Evolutionary conservation across 2,329 filamentous ascomycete genomes (phyloP).

Genomic region (Didymella pinodella): DNA sequence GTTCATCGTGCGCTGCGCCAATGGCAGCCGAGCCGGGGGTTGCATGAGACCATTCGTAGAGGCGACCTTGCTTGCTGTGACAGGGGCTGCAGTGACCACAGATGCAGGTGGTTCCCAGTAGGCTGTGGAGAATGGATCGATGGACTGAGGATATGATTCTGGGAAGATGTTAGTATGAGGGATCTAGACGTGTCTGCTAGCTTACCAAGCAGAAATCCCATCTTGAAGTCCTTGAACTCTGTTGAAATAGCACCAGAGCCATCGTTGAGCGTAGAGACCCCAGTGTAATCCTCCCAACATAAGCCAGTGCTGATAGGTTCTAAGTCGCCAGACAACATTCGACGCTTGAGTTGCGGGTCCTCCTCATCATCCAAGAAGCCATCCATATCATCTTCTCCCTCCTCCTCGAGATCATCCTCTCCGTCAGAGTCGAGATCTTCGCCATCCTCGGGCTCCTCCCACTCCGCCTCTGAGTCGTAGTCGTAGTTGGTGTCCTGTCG

Average conservation of each 20-base stretch:
- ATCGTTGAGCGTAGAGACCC: slow-evolving; percentile 55
- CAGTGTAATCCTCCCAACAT: slow-evolving; percentile 74
- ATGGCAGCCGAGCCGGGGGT: slow-evolving; percentile 53
- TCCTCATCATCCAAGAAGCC: slow-evolving; percentile 90
- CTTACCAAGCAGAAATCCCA: slow-evolving; percentile 78
- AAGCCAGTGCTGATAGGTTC: slow-evolving; percentile 81
- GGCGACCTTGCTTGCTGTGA: slow-evolving; percentile 27
- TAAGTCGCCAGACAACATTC: slow-evolving; percentile 70
- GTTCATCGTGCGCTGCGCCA: slow-evolving; percentile 51
- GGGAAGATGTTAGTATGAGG: slow-evolving; percentile 21
- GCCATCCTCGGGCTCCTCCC: slow-evolving; percentile 77
- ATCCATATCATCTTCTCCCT: slow-evolving; percentile 86
- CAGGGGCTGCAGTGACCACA: slow-evolving; percentile 16
- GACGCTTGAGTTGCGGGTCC: slow-evolving; percentile 62
- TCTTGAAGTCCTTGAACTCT: slow-evolving; percentile 67
- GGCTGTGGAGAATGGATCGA: slow-evolving; percentile 82
- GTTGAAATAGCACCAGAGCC: slow-evolving; percentile 56
- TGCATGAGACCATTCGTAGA: slow-evolving; percentile 45
- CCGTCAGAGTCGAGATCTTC: slow-evolving; percentile 72
- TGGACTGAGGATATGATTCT: slow-evolving; percentile 63
- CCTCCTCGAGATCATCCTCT: slow-evolving; percentile 72
- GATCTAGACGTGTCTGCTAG: slow-evolving; percentile 14
- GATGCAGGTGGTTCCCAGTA: slow-evolving; percentile 71
- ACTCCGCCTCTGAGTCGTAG: slow-evolving; percentile 86
- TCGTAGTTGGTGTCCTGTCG: slow-evolving; percentile 76